Conservation (phyloP, 2,329 filamentous ascomycete species). For the Diaporthe australafricana region DNA sequence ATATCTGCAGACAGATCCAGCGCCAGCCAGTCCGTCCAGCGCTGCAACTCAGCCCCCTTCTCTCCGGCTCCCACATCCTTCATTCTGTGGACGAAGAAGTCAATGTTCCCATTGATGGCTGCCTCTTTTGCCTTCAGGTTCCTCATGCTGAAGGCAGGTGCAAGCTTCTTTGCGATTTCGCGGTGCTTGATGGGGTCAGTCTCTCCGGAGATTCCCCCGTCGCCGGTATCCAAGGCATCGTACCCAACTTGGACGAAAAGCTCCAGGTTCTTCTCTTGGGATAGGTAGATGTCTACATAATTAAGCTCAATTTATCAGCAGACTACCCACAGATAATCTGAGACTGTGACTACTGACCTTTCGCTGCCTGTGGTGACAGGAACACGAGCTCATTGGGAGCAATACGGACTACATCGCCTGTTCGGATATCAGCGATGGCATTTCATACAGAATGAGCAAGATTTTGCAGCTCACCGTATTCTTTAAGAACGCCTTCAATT, state of each 20-base stretch:
- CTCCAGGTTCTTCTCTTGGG: conserved; percentile 33
- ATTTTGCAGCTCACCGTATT: not conserved
- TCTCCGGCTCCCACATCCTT: not conserved
- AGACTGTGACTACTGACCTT: not conserved
- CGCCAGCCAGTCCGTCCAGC: conserved; percentile 37
- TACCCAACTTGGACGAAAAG: conserved; percentile 32
- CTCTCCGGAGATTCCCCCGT: conserved; percentile 34
- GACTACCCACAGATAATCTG: too few species aligned
- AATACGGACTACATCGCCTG: conserved; percentile 23
- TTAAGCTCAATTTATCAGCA: not conserved
- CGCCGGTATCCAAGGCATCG: conserved; percentile 20
- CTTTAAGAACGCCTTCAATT: not conserved
- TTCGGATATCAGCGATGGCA: not conserved
- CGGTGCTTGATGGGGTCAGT: conserved; percentile 31
- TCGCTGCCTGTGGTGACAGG: not conserved
- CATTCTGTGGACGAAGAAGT: conserved; percentile 35
- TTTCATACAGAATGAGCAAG: not conserved
- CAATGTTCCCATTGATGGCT: conserved; percentile 28
- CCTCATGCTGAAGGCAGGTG: conserved; percentile 36
- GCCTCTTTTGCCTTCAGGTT: conserved; percentile 33
- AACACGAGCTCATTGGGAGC: conserved; percentile 28
- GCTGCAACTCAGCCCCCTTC: conserved; percentile 22
- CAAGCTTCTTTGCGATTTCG: conserved; percentile 33
- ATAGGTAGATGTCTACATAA: conserved; percentile 31
- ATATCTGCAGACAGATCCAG: conserved; percentile 37